A percentile compares a stretch with the other conserved stretches of the same genome.
These are phyloP conservation scores for Tremellales sp. DNA, from an alignment of 1,284 basidiomycete genomes.

Conservation along the genomic window DNA sequence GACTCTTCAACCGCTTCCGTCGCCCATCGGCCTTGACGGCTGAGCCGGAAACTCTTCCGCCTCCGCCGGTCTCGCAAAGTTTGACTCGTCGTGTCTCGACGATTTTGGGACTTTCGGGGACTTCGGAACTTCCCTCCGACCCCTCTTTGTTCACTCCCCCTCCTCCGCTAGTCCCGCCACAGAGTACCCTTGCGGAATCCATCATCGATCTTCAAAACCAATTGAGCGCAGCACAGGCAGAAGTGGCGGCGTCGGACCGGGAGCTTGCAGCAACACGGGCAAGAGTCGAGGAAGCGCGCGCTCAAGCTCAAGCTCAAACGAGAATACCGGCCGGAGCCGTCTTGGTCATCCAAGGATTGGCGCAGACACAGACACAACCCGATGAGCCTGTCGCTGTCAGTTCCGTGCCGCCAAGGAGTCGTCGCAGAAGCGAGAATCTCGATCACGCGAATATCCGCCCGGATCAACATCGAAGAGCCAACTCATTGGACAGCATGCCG, in stretches of 20 bases:
- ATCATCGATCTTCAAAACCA: background rate
- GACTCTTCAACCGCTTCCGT: conserved; percentile 17
- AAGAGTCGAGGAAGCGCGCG: conserved; percentile 6
- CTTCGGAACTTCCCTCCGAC: conserved; percentile 1
- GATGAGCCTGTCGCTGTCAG: conserved; percentile 6
- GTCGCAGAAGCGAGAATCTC: background rate
- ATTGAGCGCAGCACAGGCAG: background rate
- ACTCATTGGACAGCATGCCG: background rate
- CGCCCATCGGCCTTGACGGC: conserved; percentile 9
- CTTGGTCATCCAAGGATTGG: conserved; percentile 46
- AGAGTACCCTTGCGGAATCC: background rate
- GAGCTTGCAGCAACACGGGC: conserved; percentile 12
- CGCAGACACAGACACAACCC: conserved; percentile 36
- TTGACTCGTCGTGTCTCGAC: background rate
- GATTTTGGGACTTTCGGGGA: conserved; percentile 1
- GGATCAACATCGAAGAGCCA: background rate
- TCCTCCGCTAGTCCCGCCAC: background rate
- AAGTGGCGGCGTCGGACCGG: conserved; percentile 9
- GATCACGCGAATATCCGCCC: background rate
- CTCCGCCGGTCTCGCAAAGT: background rate
- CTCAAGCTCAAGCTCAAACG: conserved; percentile 8
- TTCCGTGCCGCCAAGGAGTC: too few species aligned
- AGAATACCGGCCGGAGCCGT: conserved; percentile 40
- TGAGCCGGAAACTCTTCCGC: too few species aligned
- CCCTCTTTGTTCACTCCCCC: background rate